Percentiles rank a stretch among this genome's conserved stretches.
phyloP scores from a whole-genome alignment of 2,329 filamentous ascomycete genomes.

The Colletotrichum caudatum region DNA sequence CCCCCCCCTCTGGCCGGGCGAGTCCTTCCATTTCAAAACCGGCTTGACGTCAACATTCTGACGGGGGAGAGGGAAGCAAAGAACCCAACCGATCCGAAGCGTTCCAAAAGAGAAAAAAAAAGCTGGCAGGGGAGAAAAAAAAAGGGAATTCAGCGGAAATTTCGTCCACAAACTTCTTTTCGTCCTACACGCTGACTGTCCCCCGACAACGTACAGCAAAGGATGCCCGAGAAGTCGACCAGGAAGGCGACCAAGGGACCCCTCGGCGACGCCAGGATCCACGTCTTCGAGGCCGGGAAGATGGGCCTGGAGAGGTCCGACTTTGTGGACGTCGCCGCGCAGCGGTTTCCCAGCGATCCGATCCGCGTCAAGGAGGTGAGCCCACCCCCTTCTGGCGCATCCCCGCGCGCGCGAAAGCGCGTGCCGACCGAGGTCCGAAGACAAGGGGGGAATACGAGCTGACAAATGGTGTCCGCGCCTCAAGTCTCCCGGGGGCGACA shows the following conservation, averaged over 20 bases:
- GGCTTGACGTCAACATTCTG: too few relatives aligned
- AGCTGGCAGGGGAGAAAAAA: too few relatives aligned
- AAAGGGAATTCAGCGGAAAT: background rate
- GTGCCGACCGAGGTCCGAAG: background rate
- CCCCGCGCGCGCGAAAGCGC: too few relatives aligned
- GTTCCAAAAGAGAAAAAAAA: too few relatives aligned
- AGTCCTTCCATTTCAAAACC: background rate
- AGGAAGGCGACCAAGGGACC: background rate
- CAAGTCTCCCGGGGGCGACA: background rate
- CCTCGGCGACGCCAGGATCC: background rate
- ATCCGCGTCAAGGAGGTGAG: conserved; percentile 9
- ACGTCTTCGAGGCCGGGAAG: conserved; percentile 3
- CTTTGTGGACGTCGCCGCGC: background rate
- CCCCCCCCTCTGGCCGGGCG: too few relatives aligned
- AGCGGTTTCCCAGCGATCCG: background rate
- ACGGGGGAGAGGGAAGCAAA: background rate
- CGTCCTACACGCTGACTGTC: background rate
- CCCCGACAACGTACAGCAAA: too few relatives aligned
- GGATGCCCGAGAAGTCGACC: background rate
- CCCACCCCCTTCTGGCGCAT: background rate
- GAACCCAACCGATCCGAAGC: background rate
- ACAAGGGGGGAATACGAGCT: background rate
- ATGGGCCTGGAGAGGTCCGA: conserved; percentile 4
- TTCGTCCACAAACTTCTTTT: background rate
- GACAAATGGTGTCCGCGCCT: background rate